A percentile compares a stretch with the other conserved stretches of the same genome.
phyloP scores from a whole-genome alignment of 768 basidiomycete species.

The Suillus placidus region DNA sequence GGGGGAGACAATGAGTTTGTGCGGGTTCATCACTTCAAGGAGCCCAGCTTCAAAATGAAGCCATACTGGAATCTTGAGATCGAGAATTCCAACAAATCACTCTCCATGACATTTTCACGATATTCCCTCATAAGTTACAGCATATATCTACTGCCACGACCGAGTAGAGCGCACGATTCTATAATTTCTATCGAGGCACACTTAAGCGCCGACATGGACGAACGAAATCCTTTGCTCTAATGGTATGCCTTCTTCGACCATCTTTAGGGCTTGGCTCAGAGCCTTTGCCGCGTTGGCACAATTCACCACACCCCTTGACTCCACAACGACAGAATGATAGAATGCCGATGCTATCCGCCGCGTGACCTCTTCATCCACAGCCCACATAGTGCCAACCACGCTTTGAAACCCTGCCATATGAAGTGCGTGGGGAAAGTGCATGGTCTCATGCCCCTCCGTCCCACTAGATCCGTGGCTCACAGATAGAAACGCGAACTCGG shows the following conservation, averaged over 20 bases:
- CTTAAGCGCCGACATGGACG: slow-evolving; percentile 29
- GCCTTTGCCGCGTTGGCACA: slow-evolving; percentile 22
- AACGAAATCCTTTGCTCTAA: slow-evolving; percentile 32
- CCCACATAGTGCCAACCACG: slow-evolving; percentile 39
- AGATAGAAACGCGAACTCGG: slow-evolving; percentile 40
- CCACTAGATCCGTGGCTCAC: slow-evolving; percentile 26
- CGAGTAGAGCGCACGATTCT: neutral
- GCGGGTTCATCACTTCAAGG: slow-evolving; percentile 92
- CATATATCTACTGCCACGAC: neutral
- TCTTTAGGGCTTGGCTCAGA: slow-evolving; percentile 22
- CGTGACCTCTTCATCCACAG: slow-evolving; percentile 31
- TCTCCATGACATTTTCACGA: neutral
- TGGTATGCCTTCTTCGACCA: slow-evolving; percentile 17
- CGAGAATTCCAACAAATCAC: slow-evolving; percentile 45
- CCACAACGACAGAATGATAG: slow-evolving; percentile 23
- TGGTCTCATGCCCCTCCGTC: slow-evolving; percentile 29
- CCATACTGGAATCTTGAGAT: slow-evolving; percentile 90
- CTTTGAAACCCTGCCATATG: slow-evolving; percentile 35
- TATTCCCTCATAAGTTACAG: neutral
- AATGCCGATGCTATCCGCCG: slow-evolving; percentile 21
- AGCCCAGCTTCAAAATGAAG: slow-evolving; percentile 87
- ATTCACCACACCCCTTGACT: slow-evolving; percentile 16
- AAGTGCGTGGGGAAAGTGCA: slow-evolving; percentile 38
- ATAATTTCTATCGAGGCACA: neutral
- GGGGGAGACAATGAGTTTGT: slow-evolving; percentile 97